Base-by-base conservation (phyloP, 2,329 filamentous ascomycete genomes). In the Cordyceps farinosa region DNA sequence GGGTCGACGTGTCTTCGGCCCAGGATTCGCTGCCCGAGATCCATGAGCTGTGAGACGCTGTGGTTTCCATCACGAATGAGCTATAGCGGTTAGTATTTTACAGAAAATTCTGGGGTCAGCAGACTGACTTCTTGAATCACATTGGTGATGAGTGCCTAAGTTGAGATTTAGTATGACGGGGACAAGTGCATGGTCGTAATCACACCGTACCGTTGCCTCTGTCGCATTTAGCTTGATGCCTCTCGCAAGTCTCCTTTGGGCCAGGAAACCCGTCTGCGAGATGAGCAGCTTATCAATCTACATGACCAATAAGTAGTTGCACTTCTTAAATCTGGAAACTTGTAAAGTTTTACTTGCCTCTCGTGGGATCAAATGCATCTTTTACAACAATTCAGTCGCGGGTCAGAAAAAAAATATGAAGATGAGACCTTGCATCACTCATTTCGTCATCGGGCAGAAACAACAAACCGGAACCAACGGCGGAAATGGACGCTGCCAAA, bases 251-350 rank as follows among this genome's bases (percentile, higher is more conserved):
- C 94, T 87, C 67, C 89, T 85, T 80, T 98, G 94, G 63, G 94
- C 94, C 54, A 97, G 84, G 68, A 90, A 84, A 69, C 94, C 94
- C 66, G 96, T 81, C 77, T 97, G 92, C 61, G 92, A 91, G 74
- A 96, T 94, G 74, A 90, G 85, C 77, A 98, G 91, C 87, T 98
- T 98, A 82, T 98, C 94, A 73, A 98, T 84, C 94, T 97, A 64
- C 59, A 50, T 45, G 29, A 10, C 5, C 5, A 50, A 51, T 45
- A 11, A 45, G 52, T 52, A 48, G 34, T 22, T 50, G 50, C 40
- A 29, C 50, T 44, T 11, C 9, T 22, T 22, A 22, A 22, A 52
- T n/a, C 11, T 9, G 27, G 52, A 32, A 3, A 75, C 76, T 64
- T 63, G 80, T 22, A 22, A 22, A 22, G 22, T 22, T 22, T 22